A percentile compares a stretch with the other conserved stretches of the same genome.
Conservation (phyloP, 2,329 filamentous ascomycete species). For the Bipolaris cookei region DNA sequence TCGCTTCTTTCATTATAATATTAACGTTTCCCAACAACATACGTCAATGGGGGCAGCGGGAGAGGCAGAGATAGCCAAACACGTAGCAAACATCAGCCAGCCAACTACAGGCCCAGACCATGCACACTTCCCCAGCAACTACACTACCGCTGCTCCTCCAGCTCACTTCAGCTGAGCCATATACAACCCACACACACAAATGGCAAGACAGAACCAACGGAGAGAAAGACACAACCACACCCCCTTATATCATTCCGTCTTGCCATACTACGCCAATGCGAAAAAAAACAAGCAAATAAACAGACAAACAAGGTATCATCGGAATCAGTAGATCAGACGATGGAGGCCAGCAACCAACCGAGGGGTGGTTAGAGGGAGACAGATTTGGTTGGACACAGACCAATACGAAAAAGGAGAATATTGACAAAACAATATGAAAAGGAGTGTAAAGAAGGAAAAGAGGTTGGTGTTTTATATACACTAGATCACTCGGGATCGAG, state of each 20-base stretch:
- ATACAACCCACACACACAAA: constrained; percentile 1
- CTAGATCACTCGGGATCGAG: neutral
- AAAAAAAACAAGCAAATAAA: neutral
- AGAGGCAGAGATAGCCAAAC: neutral
- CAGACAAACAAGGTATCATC: constrained; percentile 5
- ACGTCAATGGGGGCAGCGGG: constrained; percentile 7
- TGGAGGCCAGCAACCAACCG: constrained; percentile 1
- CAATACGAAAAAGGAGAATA: constrained; percentile 6
- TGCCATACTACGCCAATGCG: constrained; percentile 10
- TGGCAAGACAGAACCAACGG: neutral
- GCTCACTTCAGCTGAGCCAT: neutral
- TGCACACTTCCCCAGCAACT: neutral
- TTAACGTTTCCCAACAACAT: constrained; percentile 10
- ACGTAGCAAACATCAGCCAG: neutral
- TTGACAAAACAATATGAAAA: constrained; percentile 8
- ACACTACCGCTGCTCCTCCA: neutral
- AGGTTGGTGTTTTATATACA: constrained; percentile 9
- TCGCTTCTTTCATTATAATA: constrained; percentile 17
- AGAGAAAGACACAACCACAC: neutral
- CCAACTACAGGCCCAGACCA: neutral
- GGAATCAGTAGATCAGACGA: constrained; percentile 6
- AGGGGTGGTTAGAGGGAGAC: neutral
- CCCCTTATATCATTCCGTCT: constrained; percentile 8
- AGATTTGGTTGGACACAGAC: constrained; percentile 8
- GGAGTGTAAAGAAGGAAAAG: constrained; percentile 5